phyloP scores from a whole-genome alignment of 2,329 filamentous ascomycete genomes.

The Colletotrichum abscissum region DNA sequence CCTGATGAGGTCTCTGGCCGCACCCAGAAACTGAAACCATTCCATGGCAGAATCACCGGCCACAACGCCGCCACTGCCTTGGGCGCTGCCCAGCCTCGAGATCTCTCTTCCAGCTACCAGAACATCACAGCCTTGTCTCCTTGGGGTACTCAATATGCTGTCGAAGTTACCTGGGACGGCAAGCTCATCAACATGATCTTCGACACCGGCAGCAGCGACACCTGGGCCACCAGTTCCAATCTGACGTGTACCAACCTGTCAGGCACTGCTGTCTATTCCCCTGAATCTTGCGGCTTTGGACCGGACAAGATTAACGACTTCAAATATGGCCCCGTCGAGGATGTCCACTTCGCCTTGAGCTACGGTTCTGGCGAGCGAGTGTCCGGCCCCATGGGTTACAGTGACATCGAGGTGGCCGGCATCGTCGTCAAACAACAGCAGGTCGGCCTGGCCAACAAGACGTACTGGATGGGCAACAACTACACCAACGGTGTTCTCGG shows the following conservation, averaged over 20 bases:
- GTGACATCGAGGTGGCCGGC: conserved; percentile 58
- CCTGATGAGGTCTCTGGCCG: conserved; percentile 43
- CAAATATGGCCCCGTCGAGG: conserved; percentile 49
- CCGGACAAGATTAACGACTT: conserved; percentile 52
- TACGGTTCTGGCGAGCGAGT: conserved; percentile 63
- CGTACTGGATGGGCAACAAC: conserved; percentile 64
- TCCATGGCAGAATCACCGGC: conserved; percentile 40
- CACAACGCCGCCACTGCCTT: conserved; percentile 46
- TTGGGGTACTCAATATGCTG: conserved; percentile 55
- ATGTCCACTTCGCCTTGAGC: conserved; percentile 57
- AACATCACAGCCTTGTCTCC: conserved; percentile 51
- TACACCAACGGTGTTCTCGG: conserved; percentile 62
- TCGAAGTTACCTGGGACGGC: conserved; percentile 53
- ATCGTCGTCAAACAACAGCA: conserved; percentile 57
- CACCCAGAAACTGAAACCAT: conserved; percentile 47
- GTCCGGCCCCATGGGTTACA: conserved; percentile 58
- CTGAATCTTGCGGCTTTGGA: conserved; percentile 54
- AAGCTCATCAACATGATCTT: conserved; percentile 55
- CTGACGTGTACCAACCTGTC: conserved; percentile 55
- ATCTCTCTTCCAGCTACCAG: conserved; percentile 42
- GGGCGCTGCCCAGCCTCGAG: conserved; percentile 28
- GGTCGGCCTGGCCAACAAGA: conserved; percentile 60
- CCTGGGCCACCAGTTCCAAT: conserved; percentile 55
- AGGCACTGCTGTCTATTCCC: conserved; percentile 43
- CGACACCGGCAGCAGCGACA: conserved; percentile 64